Base-by-base conservation (phyloP, 129 eudicot genomes). In the Ambrosia trifida region DNA sequence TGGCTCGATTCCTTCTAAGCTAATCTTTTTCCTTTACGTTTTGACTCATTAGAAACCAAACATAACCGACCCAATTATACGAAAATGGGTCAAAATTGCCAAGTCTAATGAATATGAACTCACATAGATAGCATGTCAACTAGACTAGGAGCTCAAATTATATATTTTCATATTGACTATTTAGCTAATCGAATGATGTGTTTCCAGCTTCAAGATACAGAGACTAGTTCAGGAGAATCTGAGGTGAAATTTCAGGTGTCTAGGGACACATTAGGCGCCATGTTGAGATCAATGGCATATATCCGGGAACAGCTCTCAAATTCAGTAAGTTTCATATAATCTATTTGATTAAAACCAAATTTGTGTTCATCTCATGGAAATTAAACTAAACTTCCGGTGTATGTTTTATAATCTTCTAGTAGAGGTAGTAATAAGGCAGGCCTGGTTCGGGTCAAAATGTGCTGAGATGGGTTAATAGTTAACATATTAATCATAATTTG, bases 271-370 rank as follows among this genome's bases (percentile, higher is more conserved):
- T 85, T 92, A 69, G 98, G 96, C 78, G 98, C 98, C 72, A 88
- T 92, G 98, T 78, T 92, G 89, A 85, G 98, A 80, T 92, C 98
- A 56, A 92, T 92, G 96, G 96, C 96, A 35, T 92, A 92, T 81
- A 92, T 92, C 51, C 88, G 96, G 40, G 98, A 92, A 76, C 98
- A 92, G 76, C 90, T 92, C 30, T 92, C 95, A 49, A 85, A 65
- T 85, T 18, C 83, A 58, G 96, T 90, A 83, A 87, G 88, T 33
- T 58, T 66, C 67, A 32, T 71, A 41, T 35, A 53, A 58, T 11
- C 1, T 70, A 36, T 64, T 46, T 49, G n/a, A 46, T 49, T 31
- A 28, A 32, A 60, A 60, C 47, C 17, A 11, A 20, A 31, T 18
- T 41, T 19, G 3, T 64, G 4, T 30, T 2, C 40, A 30, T 59